Conservation (phyloP, 1,139 yeast genomes). For the Yamadazyma spencermartinsiae region DNA sequence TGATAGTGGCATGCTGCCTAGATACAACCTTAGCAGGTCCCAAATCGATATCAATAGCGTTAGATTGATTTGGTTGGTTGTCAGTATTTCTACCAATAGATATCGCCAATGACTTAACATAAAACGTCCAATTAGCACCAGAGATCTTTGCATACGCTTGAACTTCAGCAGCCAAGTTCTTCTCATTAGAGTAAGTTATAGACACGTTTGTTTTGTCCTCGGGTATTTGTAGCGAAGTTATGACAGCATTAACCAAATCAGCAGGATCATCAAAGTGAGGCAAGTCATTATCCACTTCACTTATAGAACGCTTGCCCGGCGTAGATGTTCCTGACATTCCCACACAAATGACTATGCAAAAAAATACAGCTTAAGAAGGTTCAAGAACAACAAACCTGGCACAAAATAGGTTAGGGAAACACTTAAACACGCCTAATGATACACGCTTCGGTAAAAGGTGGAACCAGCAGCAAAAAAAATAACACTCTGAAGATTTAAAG, state of each 20-base stretch:
- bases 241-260: conserved; percentile 55
- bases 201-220: conserved; percentile 53
- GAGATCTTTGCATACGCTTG: conserved; percentile 97
- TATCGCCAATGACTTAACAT: conserved; percentile 77
- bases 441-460: too few relatives aligned
- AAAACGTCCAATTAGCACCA: conserved; percentile 92
- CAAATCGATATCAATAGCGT: conserved; percentile 77
- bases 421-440: not conserved
- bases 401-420: not conserved
- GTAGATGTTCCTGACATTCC: conserved; percentile 27
- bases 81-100: conserved; percentile 88
- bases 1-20: conserved; percentile 82
- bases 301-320: conserved; percentile 30
- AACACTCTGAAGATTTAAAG: not conserved
- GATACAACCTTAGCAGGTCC: conserved; percentile 97
- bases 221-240: conserved; percentile 48
- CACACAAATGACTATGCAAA: not conserved
- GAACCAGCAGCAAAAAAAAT: not conserved
- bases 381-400: too few relatives aligned
- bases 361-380: too few relatives aligned
- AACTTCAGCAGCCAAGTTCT: conserved; percentile 77
- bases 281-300: conserved; percentile 25
- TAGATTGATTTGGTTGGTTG: conserved; percentile 16
- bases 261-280: conserved; percentile 49
- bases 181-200: conserved; percentile 59